Conservation (phyloP, 768 basidiomycete species). For the Tephrocybe rancida region DNA sequence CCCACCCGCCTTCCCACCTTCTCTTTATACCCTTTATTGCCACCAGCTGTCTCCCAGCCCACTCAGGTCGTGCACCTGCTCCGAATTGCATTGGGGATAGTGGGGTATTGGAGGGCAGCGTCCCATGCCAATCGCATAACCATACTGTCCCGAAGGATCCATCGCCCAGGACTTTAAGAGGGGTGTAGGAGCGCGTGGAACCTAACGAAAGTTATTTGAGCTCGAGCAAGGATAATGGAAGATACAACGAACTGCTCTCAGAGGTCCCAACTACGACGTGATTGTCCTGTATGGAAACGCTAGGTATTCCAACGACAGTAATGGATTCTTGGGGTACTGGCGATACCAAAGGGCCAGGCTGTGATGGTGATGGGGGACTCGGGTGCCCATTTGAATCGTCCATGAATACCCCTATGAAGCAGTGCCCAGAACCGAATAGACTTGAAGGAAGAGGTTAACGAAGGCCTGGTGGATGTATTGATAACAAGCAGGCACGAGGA, state of each 20-base stretch:
- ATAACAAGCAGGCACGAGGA: conserved; percentile 24
- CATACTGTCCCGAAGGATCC: conserved; percentile 99
- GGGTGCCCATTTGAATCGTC: conserved; percentile 34
- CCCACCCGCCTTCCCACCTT: conserved; percentile 98
- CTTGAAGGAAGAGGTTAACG: conserved; percentile 27
- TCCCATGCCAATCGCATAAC: conserved; percentile 99
- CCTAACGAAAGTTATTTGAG: conserved; percentile 41
- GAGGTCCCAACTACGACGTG: conserved; percentile 74
- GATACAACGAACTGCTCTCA: conserved; percentile 59
- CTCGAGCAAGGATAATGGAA: conserved; percentile 13
- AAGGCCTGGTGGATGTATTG: conserved; percentile 15
- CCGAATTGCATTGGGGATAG: conserved; percentile 96
- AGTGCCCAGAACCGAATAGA: conserved; percentile 45
- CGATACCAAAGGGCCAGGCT: conserved; percentile 29
- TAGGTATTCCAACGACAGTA: conserved; percentile 72
- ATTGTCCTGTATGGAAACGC: conserved; percentile 71
- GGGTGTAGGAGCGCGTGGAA: conserved; percentile 88
- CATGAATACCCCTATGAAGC: conserved; percentile 66
- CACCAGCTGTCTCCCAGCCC: conserved; percentile 91
- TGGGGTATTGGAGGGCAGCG: conserved; percentile 87
- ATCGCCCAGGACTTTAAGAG: conserved; percentile 95
- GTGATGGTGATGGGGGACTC: conserved; percentile 30
- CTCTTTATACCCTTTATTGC: conserved; percentile 99
- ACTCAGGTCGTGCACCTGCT: conserved; percentile 89
- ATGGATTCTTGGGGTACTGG: conserved; percentile 57